A percentile compares a stretch with the other conserved stretches of the same genome.
Conservation (phyloP, 176 grass and related monocot genomes). For the Phyllostachys edulis region DNA sequence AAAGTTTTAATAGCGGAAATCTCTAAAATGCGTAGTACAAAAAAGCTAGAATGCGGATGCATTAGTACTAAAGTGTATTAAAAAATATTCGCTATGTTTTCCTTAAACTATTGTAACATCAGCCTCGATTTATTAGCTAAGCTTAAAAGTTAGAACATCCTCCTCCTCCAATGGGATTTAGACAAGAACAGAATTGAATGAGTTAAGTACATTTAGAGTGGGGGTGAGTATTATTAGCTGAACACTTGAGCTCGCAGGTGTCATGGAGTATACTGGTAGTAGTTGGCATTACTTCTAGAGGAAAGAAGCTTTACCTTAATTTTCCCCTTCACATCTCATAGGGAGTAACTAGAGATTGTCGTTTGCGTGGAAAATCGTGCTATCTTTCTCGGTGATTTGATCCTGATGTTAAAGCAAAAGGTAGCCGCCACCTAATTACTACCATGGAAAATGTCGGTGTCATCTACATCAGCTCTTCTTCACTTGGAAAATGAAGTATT, state of each 20-base stretch:
- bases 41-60: not conserved
- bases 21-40: too few relatives aligned
- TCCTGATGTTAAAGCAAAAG: not conserved
- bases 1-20: not conserved
- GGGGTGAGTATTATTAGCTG: not conserved
- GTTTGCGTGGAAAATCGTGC: not conserved
- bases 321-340: not conserved
- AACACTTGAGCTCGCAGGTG: not conserved
- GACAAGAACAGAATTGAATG: not conserved
- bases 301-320: not conserved
- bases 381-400: not conserved
- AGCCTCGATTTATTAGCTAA: not conserved
- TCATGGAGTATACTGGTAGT: too few relatives aligned
- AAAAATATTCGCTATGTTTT: not conserved
- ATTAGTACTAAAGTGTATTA: not conserved
- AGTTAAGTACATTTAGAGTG: not conserved
- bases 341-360: not conserved
- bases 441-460: not conserved
- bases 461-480: not conserved
- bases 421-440: not conserved
- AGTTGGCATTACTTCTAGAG: not conserved
- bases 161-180: not conserved
- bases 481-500: not conserved
- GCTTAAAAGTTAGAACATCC: not conserved
- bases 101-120: not conserved